These are phyloP conservation scores for Daedalea quercina DNA, from an alignment of 768 basidiomycete species.

Conservation along the genomic window DNA sequence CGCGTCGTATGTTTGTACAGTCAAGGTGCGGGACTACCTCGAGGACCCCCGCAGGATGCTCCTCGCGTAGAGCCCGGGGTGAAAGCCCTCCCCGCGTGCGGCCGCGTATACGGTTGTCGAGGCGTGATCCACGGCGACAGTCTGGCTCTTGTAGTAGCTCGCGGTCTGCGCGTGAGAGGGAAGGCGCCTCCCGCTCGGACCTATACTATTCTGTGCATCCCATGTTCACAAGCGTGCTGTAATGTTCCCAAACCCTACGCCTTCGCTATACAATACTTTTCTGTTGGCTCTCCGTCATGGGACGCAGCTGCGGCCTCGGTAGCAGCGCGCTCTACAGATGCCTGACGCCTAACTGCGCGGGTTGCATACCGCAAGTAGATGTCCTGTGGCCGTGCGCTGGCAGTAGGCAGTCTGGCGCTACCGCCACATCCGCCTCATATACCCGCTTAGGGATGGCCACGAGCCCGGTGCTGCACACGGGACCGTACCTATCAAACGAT, in stretches of 20 bases:
- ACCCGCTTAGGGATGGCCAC: not conserved
- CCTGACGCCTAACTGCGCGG: no score
- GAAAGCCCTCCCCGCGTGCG: not conserved
- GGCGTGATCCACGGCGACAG: not conserved
- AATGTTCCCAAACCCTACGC: not conserved
- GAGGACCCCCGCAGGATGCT: slow-evolving; percentile 95
- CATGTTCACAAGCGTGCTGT: not conserved
- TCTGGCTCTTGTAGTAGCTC: no score
- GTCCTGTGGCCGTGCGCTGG: no score
- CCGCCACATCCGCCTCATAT: not conserved
- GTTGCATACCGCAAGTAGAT: no score
- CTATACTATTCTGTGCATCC: not conserved
- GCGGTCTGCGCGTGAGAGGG: not conserved
- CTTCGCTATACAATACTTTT: not conserved
- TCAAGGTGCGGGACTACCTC: slow-evolving; percentile 88
- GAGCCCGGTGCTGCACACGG: not conserved
- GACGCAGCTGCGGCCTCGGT: no score
- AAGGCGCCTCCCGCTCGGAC: not conserved
- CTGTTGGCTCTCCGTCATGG: not conserved
- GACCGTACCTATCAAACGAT: not conserved
- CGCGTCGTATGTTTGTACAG: slow-evolving; percentile 29
- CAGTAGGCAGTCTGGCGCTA: not conserved
- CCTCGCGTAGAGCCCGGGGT: slow-evolving; percentile 30
- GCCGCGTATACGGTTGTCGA: not conserved
- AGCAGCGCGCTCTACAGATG: no score